Conservation (phyloP, 768 basidiomycete species). For the Russula olivacea region DNA sequence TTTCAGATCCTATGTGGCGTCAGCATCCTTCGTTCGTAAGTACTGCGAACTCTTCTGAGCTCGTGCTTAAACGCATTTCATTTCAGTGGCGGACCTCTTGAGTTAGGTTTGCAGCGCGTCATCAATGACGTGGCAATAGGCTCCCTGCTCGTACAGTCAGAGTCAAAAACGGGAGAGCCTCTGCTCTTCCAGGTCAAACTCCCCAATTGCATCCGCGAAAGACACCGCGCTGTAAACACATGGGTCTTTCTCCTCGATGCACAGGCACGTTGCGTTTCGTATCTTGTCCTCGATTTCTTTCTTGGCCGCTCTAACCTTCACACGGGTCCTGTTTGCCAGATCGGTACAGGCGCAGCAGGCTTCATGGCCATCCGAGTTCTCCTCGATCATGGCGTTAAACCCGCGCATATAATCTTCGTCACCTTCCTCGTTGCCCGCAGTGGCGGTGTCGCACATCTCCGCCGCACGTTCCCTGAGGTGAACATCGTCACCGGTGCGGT, state of each 20-base stretch:
- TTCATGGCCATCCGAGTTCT: slow-evolving; percentile 95
- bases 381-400: slow-evolving; percentile 84
- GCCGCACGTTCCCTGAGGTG: slow-evolving; percentile 79
- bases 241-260: slow-evolving; percentile 89
- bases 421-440: slow-evolving; percentile 82
- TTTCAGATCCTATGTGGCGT: slow-evolving; percentile 76
- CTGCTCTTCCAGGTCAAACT: slow-evolving; percentile 77
- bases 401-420: slow-evolving; percentile 83
- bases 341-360: slow-evolving; percentile 87
- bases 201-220: slow-evolving; percentile 63
- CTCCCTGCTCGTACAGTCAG: slow-evolving; percentile 86
- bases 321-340: slow-evolving; percentile 38
- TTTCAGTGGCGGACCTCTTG: slow-evolving; percentile 78
- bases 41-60: slow-evolving; percentile 15
- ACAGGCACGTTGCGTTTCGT: slow-evolving; percentile 46
- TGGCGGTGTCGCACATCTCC: slow-evolving; percentile 73
- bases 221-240: slow-evolving; percentile 56
- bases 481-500: slow-evolving; percentile 80
- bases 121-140: slow-evolving; percentile 83
- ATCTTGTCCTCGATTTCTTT: neutral
- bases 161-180: slow-evolving; percentile 80
- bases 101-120: slow-evolving; percentile 85
- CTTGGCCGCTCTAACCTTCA: neutral
- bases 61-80: neutral
- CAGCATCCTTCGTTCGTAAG: slow-evolving; percentile 81